Conservation (phyloP, 257 asterid genomes). For the Phtheirospermum japonicum region DNA sequence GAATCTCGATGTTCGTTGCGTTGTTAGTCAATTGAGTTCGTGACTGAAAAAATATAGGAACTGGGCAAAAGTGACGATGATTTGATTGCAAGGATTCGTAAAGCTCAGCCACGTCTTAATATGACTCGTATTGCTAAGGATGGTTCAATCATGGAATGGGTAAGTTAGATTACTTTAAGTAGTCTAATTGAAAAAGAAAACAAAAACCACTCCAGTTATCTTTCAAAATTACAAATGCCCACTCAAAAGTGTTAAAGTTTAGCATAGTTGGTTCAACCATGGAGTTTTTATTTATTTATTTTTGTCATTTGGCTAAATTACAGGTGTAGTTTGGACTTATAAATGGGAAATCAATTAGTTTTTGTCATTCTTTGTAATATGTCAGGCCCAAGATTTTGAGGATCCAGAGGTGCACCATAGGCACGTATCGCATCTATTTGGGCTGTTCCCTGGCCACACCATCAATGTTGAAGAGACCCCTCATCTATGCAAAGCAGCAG, state of each 20-base stretch:
- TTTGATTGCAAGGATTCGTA: slow-evolving; percentile 51
- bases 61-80: slow-evolving; percentile 49
- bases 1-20: neutral
- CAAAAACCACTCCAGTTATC: neutral
- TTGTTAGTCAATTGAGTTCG: neutral
- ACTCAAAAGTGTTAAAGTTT: too few species aligned
- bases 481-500: slow-evolving; percentile 68
- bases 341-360: neutral
- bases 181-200: too few species aligned
- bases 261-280: too few species aligned
- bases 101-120: slow-evolving; percentile 59
- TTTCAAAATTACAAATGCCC: neutral
- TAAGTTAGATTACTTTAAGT: slow-evolving; percentile 20
- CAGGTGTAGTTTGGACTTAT: neutral
- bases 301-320: neutral
- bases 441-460: slow-evolving; percentile 70
- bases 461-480: slow-evolving; percentile 49
- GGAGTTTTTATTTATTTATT: too few species aligned
- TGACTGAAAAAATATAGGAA: slow-evolving; percentile 37
- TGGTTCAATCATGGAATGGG: slow-evolving; percentile 91
- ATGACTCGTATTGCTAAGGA: slow-evolving; percentile 60
- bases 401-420: slow-evolving; percentile 76
- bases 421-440: slow-evolving; percentile 78
- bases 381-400: slow-evolving; percentile 63
- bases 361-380: slow-evolving; percentile 1